Percentiles rank a stretch among this genome's conserved stretches.
phyloP scores from a whole-genome alignment of 2,329 filamentous ascomycete genomes.

The Gaeumannomyces sp. region DNA sequence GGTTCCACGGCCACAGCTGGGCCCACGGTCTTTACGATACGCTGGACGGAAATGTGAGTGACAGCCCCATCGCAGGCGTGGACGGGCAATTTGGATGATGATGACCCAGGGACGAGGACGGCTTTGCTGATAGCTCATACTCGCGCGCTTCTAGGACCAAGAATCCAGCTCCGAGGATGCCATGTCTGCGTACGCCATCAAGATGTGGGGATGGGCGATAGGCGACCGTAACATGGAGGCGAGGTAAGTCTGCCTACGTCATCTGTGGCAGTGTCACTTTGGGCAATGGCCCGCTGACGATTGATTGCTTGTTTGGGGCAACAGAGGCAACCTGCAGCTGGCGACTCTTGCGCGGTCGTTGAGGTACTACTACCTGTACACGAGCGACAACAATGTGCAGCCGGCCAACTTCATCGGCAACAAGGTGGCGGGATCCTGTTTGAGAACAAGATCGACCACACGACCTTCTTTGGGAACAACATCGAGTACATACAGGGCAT shows the following conservation, averaged over 20 bases:
- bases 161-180: slow-evolving; percentile 89
- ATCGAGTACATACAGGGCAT: slow-evolving; percentile 71
- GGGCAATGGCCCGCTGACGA: slow-evolving; percentile 8
- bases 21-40: slow-evolving; percentile 71
- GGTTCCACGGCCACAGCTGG: slow-evolving; percentile 93
- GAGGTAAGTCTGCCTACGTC: slow-evolving; percentile 32
- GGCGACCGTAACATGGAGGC: slow-evolving; percentile 76
- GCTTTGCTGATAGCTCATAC: neutral
- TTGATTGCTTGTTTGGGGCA: slow-evolving; percentile 24
- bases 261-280: neutral
- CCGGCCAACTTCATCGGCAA: slow-evolving; percentile 75
- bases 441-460: slow-evolving; percentile 92
- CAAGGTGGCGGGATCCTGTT: slow-evolving; percentile 68
- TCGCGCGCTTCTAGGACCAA: slow-evolving; percentile 44
- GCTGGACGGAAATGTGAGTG: slow-evolving; percentile 60
- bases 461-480: slow-evolving; percentile 76
- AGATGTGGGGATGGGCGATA: slow-evolving; percentile 83
- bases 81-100: too few species aligned
- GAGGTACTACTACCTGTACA: slow-evolving; percentile 77
- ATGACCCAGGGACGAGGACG: neutral
- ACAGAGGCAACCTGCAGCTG: slow-evolving; percentile 71
- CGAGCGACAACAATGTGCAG: slow-evolving; percentile 59
- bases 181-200: slow-evolving; percentile 79
- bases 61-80: neutral
- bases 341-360: slow-evolving; percentile 69